Conservation (phyloP, 306 rosid species). For the Quercus robur region DNA sequence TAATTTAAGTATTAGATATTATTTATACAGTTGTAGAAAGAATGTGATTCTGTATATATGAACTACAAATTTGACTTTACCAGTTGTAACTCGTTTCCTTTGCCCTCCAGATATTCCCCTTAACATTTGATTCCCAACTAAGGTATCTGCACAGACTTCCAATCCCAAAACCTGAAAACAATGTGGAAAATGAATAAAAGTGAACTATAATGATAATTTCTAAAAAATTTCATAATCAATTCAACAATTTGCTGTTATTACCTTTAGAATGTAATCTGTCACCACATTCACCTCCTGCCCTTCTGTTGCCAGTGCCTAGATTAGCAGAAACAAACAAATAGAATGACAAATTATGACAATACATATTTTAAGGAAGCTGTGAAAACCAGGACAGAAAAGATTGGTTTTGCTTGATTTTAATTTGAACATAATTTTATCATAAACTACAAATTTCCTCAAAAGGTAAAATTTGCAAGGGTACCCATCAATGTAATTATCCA, state of each 20-base stretch:
- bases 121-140: conserved; percentile 73
- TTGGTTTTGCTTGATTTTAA: background rate
- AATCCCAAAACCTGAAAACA: conserved; percentile 67
- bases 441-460: too few relatives aligned
- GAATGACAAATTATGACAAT: background rate
- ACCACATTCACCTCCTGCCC: conserved; percentile 62
- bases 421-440: background rate
- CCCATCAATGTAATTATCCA: too few relatives aligned
- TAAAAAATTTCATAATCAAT: background rate
- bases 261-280: conserved; percentile 77
- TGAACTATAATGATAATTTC: background rate
- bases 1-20: background rate
- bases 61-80: conserved; percentile 10
- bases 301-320: conserved; percentile 34
- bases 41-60: too few relatives aligned
- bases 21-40: background rate
- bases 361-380: background rate
- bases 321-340: conserved; percentile 1
- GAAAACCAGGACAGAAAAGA: background rate
- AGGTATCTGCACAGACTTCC: conserved; percentile 75
- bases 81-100: conserved; percentile 76
- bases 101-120: conserved; percentile 95
- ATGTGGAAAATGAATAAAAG: background rate
- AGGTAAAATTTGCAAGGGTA: too few relatives aligned
- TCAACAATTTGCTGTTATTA: conserved; percentile 5